These are phyloP conservation scores for Novymonas esmeraldas DNA, from an alignment of 208 protist genomes.

Conservation along the genomic window DNA sequence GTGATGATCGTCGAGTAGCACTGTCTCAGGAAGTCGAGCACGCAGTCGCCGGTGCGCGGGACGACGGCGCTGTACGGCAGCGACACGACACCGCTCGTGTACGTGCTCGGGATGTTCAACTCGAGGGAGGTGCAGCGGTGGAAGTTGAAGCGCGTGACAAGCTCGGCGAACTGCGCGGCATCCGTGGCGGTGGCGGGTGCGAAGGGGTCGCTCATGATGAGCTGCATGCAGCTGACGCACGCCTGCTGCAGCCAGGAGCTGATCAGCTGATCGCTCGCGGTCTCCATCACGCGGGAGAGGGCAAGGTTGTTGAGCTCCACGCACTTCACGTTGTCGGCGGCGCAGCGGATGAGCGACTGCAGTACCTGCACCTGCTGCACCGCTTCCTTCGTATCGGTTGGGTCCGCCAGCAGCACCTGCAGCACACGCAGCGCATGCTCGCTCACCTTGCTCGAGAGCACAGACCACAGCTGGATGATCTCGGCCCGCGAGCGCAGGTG, in stretches of 20 bases:
- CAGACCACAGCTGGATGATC: conserved; percentile 81
- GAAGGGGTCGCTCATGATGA: conserved; percentile 70
- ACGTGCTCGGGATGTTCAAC: conserved; percentile 55
- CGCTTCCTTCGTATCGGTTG: conserved; percentile 60
- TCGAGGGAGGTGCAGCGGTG: conserved; percentile 67
- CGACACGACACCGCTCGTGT: conserved; percentile 45
- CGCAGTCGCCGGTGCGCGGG: conserved; percentile 63
- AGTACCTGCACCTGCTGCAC: conserved; percentile 65
- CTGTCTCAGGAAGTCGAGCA: conserved; percentile 61
- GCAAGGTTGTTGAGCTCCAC: conserved; percentile 72
- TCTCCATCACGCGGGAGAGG: conserved; percentile 76
- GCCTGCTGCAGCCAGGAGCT: conserved; percentile 83
- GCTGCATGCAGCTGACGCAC: conserved; percentile 68
- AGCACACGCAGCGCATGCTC: conserved; percentile 55
- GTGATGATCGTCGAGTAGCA: conserved; percentile 82
- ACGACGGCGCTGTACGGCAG: conserved; percentile 79
- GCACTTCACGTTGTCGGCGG: conserved; percentile 65
- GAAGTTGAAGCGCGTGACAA: conserved; percentile 67
- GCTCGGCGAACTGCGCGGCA: conserved; percentile 54
- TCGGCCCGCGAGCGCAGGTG: conserved; percentile 79
- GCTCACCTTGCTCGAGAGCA: conserved; percentile 45
- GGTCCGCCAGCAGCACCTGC: conserved; percentile 51
- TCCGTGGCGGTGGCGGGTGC: conserved; percentile 45
- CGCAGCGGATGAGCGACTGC: conserved; percentile 60
- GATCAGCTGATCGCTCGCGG: conserved; percentile 76